phyloP scores from a whole-genome alignment of 495 filamentous ascomycete species.

The Xylaria bambusicola region DNA sequence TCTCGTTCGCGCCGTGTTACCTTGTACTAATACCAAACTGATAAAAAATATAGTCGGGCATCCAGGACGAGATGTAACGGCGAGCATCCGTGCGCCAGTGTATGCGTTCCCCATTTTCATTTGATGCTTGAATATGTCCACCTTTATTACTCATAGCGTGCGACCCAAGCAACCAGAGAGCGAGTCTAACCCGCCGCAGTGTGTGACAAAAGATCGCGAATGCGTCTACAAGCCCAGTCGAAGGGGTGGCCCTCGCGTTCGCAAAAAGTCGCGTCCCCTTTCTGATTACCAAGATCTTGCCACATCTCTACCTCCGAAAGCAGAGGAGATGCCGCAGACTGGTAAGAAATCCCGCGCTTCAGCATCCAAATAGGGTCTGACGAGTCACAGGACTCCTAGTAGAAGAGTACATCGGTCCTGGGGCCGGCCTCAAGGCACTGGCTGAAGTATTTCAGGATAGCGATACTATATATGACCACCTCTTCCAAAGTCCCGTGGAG shows the following conservation, averaged over 20 bases:
- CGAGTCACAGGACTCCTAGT: conserved; percentile 27
- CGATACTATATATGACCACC: conserved; percentile 34
- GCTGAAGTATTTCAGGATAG: conserved; percentile 33
- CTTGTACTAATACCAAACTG: conserved; percentile 19
- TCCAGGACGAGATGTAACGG: conserved; percentile 62
- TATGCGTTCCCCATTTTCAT: conserved; percentile 36
- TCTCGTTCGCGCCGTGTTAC: conserved; percentile 18
- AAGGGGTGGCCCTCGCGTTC: conserved; percentile 55
- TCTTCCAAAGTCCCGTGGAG: conserved; percentile 30
- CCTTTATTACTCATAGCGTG: conserved; percentile 3
- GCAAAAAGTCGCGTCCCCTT: conserved; percentile 28
- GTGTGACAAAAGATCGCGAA: conserved; percentile 51
- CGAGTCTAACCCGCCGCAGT: conserved; percentile 40
- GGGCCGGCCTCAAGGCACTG: conserved; percentile 33
- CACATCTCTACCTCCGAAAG: conserved; percentile 31
- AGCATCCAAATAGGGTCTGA: conserved; percentile 15
- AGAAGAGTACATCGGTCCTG: conserved; percentile 34
- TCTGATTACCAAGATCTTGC: conserved; percentile 33
- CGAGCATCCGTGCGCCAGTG: conserved; percentile 57
- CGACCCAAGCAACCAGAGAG: neutral
- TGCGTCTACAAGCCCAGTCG: conserved; percentile 61
- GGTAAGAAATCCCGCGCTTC: conserved; percentile 20
- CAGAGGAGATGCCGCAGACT: conserved; percentile 34
- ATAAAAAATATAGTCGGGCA: conserved; percentile 49
- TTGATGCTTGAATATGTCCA: neutral